phyloP scores from a whole-genome alignment of 2,329 filamentous ascomycete genomes.

The Tolypocladium tropicale region DNA sequence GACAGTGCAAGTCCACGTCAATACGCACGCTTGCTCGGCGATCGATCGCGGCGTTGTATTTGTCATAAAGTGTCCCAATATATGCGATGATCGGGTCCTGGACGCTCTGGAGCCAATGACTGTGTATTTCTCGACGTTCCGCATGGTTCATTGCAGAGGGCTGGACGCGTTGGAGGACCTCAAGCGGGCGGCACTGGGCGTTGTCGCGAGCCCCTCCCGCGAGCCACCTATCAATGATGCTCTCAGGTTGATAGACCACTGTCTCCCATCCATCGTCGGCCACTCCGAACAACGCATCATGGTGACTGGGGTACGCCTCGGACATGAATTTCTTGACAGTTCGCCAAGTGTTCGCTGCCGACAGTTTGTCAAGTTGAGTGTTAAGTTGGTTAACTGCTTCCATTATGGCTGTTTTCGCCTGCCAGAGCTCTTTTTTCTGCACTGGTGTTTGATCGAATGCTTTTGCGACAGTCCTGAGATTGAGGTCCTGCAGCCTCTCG shows the following conservation, averaged over 20 bases:
- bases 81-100: conserved; percentile 5
- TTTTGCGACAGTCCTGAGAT: conserved; percentile 30
- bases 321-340: not conserved
- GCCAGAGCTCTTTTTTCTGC: conserved; percentile 22
- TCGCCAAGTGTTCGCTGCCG: not conserved
- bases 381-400: not conserved
- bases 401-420: not conserved
- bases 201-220: not conserved
- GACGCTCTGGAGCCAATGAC: conserved; percentile 4
- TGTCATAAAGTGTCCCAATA: not conserved
- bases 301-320: not conserved
- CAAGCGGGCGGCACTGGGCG: not conserved
- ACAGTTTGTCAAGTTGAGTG: not conserved
- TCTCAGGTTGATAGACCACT: not conserved
- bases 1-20: conserved; percentile 16
- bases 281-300: conserved; percentile 1
- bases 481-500: conserved; percentile 35
- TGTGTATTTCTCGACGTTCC: conserved; percentile 2
- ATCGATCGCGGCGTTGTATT: conserved; percentile 1
- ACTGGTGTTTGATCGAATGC: conserved; percentile 23
- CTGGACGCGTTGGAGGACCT: not conserved
- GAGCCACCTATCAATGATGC: conserved; percentile 1
- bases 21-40: conserved; percentile 4
- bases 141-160: conserved; percentile 2
- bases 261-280: not conserved